A percentile compares a stretch with the other conserved stretches of the same genome.
These are phyloP conservation scores for Styphnolobium japonicum DNA, from an alignment of 306 rosid species.

Conservation along the genomic window DNA sequence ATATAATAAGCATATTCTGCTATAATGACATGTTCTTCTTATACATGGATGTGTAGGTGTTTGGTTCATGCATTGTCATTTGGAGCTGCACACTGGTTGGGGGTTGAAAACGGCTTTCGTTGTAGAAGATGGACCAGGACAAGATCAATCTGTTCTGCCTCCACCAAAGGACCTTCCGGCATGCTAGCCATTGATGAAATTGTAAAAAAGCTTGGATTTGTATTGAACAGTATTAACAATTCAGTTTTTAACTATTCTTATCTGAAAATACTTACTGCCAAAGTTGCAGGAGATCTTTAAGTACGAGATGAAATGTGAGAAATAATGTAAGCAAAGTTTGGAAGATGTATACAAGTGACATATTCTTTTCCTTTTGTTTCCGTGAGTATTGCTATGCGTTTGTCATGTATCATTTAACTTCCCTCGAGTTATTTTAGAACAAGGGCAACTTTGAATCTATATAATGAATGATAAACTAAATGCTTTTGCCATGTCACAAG, in stretches of 20 bases:
- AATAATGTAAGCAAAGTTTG: constrained; percentile 22
- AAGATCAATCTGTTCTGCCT: constrained; percentile 66
- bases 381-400: background rate
- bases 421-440: background rate
- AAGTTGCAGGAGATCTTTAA: constrained; percentile 43
- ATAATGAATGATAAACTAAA: no score
- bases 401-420: background rate
- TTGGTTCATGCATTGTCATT: constrained; percentile 90
- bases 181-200: constrained; percentile 35
- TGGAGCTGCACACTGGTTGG: constrained; percentile 92
- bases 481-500: no score
- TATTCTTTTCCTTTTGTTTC: background rate
- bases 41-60: constrained; percentile 52
- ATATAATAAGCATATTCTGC: background rate
- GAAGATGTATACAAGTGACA: background rate
- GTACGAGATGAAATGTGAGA: constrained; percentile 1
- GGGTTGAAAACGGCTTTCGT: constrained; percentile 84
- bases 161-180: constrained; percentile 79
- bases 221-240: background rate
- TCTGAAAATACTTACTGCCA: constrained; percentile 34
- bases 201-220: constrained; percentile 5
- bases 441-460: no score
- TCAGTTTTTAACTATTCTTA: background rate
- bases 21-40: background rate
- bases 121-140: constrained; percentile 77